Base-by-base conservation (phyloP, 805 yeast species). In the Sporopachydermia lactativora region DNA sequence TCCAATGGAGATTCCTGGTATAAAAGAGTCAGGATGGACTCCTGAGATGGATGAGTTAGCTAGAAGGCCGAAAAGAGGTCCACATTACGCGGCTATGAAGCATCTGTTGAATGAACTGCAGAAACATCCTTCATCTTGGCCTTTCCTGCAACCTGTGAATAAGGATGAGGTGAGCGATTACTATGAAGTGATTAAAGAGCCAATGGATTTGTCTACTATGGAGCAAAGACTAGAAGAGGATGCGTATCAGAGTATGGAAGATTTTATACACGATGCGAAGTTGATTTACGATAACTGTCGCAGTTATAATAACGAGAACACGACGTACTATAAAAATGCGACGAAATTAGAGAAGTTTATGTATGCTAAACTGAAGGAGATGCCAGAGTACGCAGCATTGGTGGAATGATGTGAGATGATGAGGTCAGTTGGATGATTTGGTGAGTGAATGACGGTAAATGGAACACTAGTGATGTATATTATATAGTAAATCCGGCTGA, bases 31-130 rank as follows among this genome's bases (percentile, higher is more conserved):
- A 3, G 98, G 98, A 0, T 92, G 98, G 98, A 83, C 94, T 19
- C 92, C 89, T 31, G 98, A 89, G 58, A 88, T 92, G 95, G 99
- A 92, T 58, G 89, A 85, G 50, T 64, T 92, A 44, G 97, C 97
- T 0, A 89, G 94, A 52, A 74, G 85, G 53, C 97, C 98, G 2
- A 85, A 86, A 57, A 67, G 96, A 42, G 84, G 94, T 2, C 95
- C 96, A 5, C 96, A 92, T 62, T 83, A 83, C 62, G 92, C 92
- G 37, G 81, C 81, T 46, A 88, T 92, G 94, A 84, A 83, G 50
- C 85, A 85, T 42, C 60, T 92, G 14, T 67, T 92, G 35, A 75
- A 85, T 4, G 99, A 92, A 53, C 58, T 92, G 64, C 92, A 84
- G 53, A 85, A 83, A 55, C 95, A 92, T 59, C 94, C 97, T 0